A percentile compares a stretch with the other conserved stretches of the same genome.
These are phyloP conservation scores for Peribolospora kevripleyi DNA, from an alignment of 768 basidiomycete species.

Conservation along the genomic window DNA sequence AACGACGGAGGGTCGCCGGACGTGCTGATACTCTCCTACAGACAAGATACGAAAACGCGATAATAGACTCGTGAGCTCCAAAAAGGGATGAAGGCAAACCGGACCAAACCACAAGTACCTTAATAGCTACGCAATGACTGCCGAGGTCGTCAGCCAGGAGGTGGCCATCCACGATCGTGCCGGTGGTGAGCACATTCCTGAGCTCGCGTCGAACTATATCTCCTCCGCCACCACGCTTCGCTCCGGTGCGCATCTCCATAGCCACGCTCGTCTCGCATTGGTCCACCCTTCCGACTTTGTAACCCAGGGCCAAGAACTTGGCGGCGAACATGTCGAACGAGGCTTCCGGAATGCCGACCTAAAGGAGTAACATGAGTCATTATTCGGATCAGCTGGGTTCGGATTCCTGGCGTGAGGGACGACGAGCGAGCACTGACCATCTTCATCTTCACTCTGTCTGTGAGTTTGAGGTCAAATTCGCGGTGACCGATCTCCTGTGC, in stretches of 20 bases:
- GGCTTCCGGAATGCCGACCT: slow-evolving; percentile 83
- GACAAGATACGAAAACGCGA: too few species aligned
- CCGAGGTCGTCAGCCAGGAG: slow-evolving; percentile 80
- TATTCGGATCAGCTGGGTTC: not conserved
- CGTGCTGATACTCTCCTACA: slow-evolving; percentile 8
- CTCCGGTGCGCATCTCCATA: slow-evolving; percentile 78
- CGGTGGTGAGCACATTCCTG: slow-evolving; percentile 87
- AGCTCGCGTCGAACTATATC: slow-evolving; percentile 69
- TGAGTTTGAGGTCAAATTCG: slow-evolving; percentile 71
- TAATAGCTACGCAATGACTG: slow-evolving; percentile 78
- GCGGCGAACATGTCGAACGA: slow-evolving; percentile 83
- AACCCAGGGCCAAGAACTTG: slow-evolving; percentile 30
- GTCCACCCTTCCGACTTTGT: slow-evolving; percentile 89
- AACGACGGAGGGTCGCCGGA: slow-evolving; percentile 24
- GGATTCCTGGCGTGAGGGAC: not conserved
- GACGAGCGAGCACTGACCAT: slow-evolving; percentile 36
- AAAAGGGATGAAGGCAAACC: not conserved
- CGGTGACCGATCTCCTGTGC: slow-evolving; percentile 47
- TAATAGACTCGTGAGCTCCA: too few species aligned
- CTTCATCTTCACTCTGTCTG: slow-evolving; percentile 81
- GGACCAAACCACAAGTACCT: slow-evolving; percentile 18
- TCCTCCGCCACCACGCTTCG: slow-evolving; percentile 26
- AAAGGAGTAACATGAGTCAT: slow-evolving; percentile 15
- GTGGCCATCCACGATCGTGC: slow-evolving; percentile 75
- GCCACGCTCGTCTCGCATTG: slow-evolving; percentile 93